A percentile compares a stretch with the other conserved stretches of the same genome.
phyloP scores from a whole-genome alignment of 257 asterid genomes.

The Solanum infundibuliforme region DNA sequence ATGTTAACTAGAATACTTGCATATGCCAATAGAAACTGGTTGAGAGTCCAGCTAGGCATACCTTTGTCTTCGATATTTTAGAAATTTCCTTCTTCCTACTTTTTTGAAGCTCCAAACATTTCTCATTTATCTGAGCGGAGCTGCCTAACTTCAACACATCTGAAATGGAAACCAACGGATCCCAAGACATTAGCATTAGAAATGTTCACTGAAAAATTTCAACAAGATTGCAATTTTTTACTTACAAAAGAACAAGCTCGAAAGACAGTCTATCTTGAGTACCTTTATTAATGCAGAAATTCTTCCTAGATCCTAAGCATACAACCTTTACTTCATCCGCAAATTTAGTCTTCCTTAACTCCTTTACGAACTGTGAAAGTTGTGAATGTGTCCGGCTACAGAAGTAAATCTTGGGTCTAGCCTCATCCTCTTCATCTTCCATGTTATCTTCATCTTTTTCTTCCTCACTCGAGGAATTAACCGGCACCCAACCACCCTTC shows the following conservation, averaged over 20 bases:
- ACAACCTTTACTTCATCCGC: conserved; percentile 64
- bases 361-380: conserved; percentile 92
- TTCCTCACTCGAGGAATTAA: conserved; percentile 55
- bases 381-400: conserved; percentile 98
- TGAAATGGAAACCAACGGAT: conserved; percentile 16
- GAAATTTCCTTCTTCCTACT: conserved; percentile 44
- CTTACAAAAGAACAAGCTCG: background rate
- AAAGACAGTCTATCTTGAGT: background rate
- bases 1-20: background rate
- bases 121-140: conserved; percentile 66
- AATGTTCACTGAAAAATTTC: background rate
- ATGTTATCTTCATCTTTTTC: conserved; percentile 40
- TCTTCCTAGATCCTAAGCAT: conserved; percentile 92
- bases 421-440: conserved; percentile 42
- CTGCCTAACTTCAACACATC: conserved; percentile 72
- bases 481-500: conserved; percentile 35
- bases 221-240: background rate
- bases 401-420: conserved; percentile 53
- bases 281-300: conserved; percentile 89
- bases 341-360: conserved; percentile 78
- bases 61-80: conserved; percentile 70
- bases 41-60: conserved; percentile 7
- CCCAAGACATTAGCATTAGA: background rate
- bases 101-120: conserved; percentile 91
- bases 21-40: background rate